Evolutionary conservation across 169 alveolate genomes (phyloP).

Genomic region (Eimeria falciformis): DNA sequence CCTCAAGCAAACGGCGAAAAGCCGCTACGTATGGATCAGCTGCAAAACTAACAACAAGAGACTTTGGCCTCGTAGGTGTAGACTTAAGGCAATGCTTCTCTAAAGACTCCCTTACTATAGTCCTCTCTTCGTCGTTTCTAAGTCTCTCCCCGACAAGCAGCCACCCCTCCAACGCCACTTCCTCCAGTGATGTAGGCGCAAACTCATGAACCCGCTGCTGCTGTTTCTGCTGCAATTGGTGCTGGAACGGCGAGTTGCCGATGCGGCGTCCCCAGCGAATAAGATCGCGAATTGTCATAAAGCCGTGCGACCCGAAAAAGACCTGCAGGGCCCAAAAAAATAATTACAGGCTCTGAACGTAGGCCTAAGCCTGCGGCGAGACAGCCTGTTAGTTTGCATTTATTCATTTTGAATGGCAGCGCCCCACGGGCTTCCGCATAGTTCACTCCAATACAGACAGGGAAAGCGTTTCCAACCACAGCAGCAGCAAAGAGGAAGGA

Average conservation of each 20-base stretch:
- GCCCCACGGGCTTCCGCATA: no score
- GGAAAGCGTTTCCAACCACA: background rate
- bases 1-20: conserved; percentile 74
- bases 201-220: conserved; percentile 58
- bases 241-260: conserved; percentile 85
- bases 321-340: conserved; percentile 70
- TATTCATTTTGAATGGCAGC: no score
- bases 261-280: conserved; percentile 98
- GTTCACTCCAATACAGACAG: no score
- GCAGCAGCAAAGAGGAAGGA: conserved; percentile 9
- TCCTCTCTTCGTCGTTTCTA: conserved; percentile 92
- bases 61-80: conserved; percentile 71
- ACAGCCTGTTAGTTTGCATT: no score
- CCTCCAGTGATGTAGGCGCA: conserved; percentile 72
- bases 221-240: conserved; percentile 58
- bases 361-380: no score
- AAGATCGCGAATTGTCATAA: conserved; percentile 99
- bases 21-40: conserved; percentile 80
- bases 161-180: conserved; percentile 93
- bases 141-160: conserved; percentile 96
- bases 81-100: conserved; percentile 81
- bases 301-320: conserved; percentile 86
- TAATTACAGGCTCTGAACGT: no score
- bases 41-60: conserved; percentile 77
- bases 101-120: conserved; percentile 74